Evolutionary conservation across 1,284 basidiomycete genomes (phyloP).

Genomic region (Sparassis latifolia): DNA sequence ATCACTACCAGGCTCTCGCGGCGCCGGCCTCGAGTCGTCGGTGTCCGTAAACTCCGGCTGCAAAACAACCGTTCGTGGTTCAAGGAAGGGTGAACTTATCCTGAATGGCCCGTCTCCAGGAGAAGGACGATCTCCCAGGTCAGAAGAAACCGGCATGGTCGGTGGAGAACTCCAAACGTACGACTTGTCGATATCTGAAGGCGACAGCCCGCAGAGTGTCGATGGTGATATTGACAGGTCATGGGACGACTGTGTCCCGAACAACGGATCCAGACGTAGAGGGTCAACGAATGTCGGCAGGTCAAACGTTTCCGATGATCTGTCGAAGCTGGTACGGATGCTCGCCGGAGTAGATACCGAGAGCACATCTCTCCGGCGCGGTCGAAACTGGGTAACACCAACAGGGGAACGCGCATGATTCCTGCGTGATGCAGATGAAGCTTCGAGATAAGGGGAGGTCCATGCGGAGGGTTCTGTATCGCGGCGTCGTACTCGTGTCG

Average conservation of each 20-base stretch:
- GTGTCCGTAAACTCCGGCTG: no score
- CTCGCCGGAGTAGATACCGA: slow-evolving; percentile 8
- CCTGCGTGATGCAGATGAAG: slow-evolving; percentile 14
- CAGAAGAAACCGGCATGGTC: no score
- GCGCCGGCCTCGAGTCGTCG: no score
- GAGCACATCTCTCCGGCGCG: slow-evolving; percentile 4
- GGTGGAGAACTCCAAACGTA: no score
- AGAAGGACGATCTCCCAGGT: no score
- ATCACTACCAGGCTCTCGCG: no score
- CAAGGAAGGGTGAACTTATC: no score
- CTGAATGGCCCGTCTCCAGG: no score
- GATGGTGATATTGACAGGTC: slow-evolving; percentile 6
- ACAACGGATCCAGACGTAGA: no score
- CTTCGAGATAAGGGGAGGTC: slow-evolving; percentile 26
- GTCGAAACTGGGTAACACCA: background rate
- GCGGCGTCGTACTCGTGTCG: slow-evolving; percentile 58
- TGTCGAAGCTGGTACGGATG: slow-evolving; percentile 6
- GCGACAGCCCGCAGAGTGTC: slow-evolving; percentile 12
- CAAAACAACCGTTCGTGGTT: no score
- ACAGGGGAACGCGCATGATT: slow-evolving; percentile 1
- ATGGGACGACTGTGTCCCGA: no score
- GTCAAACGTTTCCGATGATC: slow-evolving; percentile 7
- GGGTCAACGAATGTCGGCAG: background rate
- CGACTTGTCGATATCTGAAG: background rate
- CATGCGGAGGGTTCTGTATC: slow-evolving; percentile 41